Base-by-base conservation (phyloP, 257 asterid genomes). In the Solanum bulbocastanum region DNA sequence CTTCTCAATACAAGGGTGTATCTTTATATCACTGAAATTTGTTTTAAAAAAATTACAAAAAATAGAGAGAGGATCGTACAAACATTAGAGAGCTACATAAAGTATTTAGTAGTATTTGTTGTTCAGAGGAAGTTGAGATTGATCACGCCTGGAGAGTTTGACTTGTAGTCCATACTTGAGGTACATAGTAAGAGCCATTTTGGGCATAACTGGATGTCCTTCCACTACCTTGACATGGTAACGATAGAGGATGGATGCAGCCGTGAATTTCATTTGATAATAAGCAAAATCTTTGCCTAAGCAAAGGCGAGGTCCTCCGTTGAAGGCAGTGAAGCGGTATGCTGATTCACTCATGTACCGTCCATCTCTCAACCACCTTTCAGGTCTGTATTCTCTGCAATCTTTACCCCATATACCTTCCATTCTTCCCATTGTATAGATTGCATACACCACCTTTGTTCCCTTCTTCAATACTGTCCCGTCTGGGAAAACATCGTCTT, bases 231-330 rank as follows among this genome's bases (percentile, higher is more conserved):
- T 87, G 49, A 96, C 95, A 78, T 89, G 90, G 86, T 93, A 95
- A 11, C 97, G 92, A 89, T 85, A 91, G 76, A 97, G 84, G 25
- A 97, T 93, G 36, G 99, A 94, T 33, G 99, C 97, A 2, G 98
- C 99, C 1, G 83, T 97, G 71, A 97, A 96, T 88, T 95, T 97
- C 99, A 97, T 97, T 40, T 97, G 98, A 71, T 97, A 96, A 78
- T 96, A 97, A 8, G 99, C 99, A 32, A 97, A 97, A 72, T 97
- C 99, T 86, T 95, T 96, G 79, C 99, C 99, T 72, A 97, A 90
- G 87, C 99, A 97, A 10, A 97, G 97, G 23, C 99, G 90, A 4
- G 99, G 99, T 4, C 99, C 99, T 37, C 98, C 99, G 46, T 97
- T 97, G 89, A 97, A 97, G 2, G 99, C 99, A 0, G 98, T 91